Evolutionary conservation across 352 stramenopile species (phyloP).

Genomic region (Bremia lactucae): DNA sequence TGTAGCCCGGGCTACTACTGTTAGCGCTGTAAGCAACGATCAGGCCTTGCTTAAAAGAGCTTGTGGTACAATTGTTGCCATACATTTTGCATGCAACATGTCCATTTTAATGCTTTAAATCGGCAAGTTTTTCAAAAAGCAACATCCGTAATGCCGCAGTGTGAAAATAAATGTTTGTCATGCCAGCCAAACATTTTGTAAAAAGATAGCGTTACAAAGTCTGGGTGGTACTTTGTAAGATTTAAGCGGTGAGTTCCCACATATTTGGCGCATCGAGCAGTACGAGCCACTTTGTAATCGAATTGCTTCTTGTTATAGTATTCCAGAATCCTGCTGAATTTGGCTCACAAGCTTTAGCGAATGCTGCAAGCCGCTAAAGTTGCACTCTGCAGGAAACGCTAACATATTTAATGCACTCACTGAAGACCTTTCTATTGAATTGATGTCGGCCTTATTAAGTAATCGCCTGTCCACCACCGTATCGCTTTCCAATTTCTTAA

Average conservation of each 20-base stretch:
- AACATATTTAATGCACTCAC: slow-evolving; percentile 31
- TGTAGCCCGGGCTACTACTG: background rate
- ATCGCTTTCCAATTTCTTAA: slow-evolving; percentile 22
- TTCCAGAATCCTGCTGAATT: slow-evolving; percentile 17
- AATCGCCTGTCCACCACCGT: background rate
- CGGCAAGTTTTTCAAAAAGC: slow-evolving; percentile 22
- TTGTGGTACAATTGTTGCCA: slow-evolving; percentile 11
- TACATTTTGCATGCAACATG: slow-evolving; percentile 43
- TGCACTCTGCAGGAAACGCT: slow-evolving; percentile 65
- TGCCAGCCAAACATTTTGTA: slow-evolving; percentile 71
- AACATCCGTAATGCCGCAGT: slow-evolving; percentile 32
- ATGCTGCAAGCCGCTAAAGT: slow-evolving; percentile 60
- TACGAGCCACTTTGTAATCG: slow-evolving; percentile 39
- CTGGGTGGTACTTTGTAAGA: slow-evolving; percentile 28
- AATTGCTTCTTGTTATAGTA: background rate
- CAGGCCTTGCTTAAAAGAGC: slow-evolving; percentile 15
- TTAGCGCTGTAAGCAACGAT: slow-evolving; percentile 34
- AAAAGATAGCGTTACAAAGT: slow-evolving; percentile 73
- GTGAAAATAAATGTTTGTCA: slow-evolving; percentile 38
- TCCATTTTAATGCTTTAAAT: slow-evolving; percentile 46
- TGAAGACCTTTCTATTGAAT: background rate
- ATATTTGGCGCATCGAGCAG: slow-evolving; percentile 68
- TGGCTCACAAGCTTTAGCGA: slow-evolving; percentile 29
- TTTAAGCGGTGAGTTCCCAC: slow-evolving; percentile 44
- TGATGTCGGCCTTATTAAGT: background rate